Conservation (phyloP, 495 filamentous ascomycete genomes). For the Hypoxylon fuscum region DNA sequence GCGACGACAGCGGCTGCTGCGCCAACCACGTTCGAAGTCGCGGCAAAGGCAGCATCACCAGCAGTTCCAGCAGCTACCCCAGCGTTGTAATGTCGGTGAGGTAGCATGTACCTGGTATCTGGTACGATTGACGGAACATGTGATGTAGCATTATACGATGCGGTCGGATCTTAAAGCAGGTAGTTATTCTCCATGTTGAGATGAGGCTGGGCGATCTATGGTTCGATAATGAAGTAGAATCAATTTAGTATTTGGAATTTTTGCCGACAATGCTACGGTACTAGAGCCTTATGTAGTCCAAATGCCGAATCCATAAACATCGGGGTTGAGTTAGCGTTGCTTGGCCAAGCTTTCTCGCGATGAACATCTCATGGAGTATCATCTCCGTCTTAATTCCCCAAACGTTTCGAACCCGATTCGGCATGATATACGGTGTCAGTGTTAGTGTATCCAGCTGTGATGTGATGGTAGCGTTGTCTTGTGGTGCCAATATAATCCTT, state of each 20-base stretch:
- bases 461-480: constrained; percentile 14
- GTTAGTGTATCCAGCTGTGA: constrained; percentile 21
- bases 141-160: background rate
- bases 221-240: constrained; percentile 13
- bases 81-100: constrained; percentile 2
- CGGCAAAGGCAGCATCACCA: constrained; percentile 24
- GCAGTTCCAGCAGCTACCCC: constrained; percentile 9
- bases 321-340: constrained; percentile 8
- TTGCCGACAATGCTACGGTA: constrained; percentile 6
- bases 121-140: background rate
- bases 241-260: constrained; percentile 5
- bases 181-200: background rate
- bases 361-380: constrained; percentile 8
- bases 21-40: constrained; percentile 19
- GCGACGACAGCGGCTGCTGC: constrained; percentile 9
- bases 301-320: constrained; percentile 6
- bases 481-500: constrained; percentile 3
- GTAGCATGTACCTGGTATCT: background rate
- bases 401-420: constrained; percentile 7
- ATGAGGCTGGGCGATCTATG: background rate
- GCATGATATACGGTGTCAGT: background rate
- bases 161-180: background rate
- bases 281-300: constrained; percentile 1
- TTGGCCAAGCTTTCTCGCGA: constrained; percentile 18
- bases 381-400: constrained; percentile 8